Evolutionary conservation across 2,329 filamentous ascomycete species (phyloP).

Genomic region (Tolypocladium sp.): DNA sequence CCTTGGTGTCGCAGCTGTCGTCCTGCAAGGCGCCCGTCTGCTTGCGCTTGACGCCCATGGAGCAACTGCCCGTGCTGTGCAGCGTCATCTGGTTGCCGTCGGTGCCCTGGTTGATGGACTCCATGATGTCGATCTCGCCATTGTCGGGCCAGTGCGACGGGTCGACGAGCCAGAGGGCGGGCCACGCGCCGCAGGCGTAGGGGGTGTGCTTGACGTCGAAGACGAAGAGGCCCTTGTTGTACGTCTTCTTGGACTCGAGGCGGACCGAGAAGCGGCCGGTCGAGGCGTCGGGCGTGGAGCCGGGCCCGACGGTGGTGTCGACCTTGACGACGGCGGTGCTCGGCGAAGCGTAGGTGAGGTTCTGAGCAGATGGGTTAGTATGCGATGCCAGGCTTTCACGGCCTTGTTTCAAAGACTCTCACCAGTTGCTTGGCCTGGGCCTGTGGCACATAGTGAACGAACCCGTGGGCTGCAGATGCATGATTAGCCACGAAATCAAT

Average conservation of each 20-base stretch:
- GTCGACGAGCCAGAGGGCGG: slow-evolving; percentile 58
- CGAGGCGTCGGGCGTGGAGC: slow-evolving; percentile 37
- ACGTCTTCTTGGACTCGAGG: slow-evolving; percentile 50
- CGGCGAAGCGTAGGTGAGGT: slow-evolving; percentile 51
- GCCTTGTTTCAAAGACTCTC: slow-evolving; percentile 8
- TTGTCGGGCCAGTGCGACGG: slow-evolving; percentile 50
- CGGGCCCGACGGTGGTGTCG: slow-evolving; percentile 46
- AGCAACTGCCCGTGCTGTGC: slow-evolving; percentile 44
- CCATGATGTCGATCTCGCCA: slow-evolving; percentile 57
- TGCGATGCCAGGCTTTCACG: neutral
- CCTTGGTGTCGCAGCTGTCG: slow-evolving; percentile 40
- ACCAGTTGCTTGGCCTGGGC: slow-evolving; percentile 32
- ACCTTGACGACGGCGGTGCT: slow-evolving; percentile 48
- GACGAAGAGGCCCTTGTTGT: slow-evolving; percentile 55
- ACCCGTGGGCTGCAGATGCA: slow-evolving; percentile 28
- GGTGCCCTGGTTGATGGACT: slow-evolving; percentile 44
- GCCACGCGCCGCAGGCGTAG: slow-evolving; percentile 55
- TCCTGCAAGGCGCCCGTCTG: slow-evolving; percentile 35
- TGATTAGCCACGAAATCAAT: neutral
- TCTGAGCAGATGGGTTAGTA: slow-evolving; percentile 26
- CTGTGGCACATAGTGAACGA: slow-evolving; percentile 43
- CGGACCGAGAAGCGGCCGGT: slow-evolving; percentile 56
- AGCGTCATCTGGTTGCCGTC: slow-evolving; percentile 51
- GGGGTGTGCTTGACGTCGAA: slow-evolving; percentile 58
- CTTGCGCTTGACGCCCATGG: slow-evolving; percentile 43